phyloP scores from a whole-genome alignment of 257 asterid species.

The Solanum commersonii region DNA sequence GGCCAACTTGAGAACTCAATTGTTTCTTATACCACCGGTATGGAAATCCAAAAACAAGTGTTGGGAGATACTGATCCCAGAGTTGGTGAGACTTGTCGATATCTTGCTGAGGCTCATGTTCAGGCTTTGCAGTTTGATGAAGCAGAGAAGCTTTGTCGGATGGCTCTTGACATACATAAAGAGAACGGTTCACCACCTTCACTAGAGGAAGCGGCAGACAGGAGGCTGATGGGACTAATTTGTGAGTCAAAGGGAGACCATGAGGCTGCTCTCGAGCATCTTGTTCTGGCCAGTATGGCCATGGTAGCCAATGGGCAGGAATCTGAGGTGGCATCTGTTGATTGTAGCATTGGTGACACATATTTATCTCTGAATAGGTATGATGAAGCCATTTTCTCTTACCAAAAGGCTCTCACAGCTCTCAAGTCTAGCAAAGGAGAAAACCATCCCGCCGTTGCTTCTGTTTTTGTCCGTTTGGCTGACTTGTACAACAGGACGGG shows the following conservation, averaged over 20 bases:
- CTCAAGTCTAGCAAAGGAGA: conserved; percentile 83
- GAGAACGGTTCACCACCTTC: conserved; percentile 66
- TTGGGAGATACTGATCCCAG: conserved; percentile 79
- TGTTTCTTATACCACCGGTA: conserved; percentile 49
- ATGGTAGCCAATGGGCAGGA: conserved; percentile 89
- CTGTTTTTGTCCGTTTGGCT: conserved; percentile 82
- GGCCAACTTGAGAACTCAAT: conserved; percentile 84
- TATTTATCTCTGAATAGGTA: conserved; percentile 70
- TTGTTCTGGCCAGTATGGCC: conserved; percentile 91
- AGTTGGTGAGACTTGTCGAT: conserved; percentile 85
- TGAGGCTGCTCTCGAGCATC: conserved; percentile 88
- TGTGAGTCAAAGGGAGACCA: conserved; percentile 81
- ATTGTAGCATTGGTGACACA: conserved; percentile 82
- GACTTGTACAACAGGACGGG: conserved; percentile 81
- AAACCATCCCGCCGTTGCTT: conserved; percentile 84
- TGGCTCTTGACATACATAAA: conserved; percentile 76
- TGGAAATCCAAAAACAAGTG: conserved; percentile 56
- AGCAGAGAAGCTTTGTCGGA: conserved; percentile 71
- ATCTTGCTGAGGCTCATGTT: conserved; percentile 83
- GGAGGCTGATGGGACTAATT: conserved; percentile 87
- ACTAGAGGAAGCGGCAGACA: conserved; percentile 81
- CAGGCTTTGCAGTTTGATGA: conserved; percentile 89
- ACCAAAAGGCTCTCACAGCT: conserved; percentile 79
- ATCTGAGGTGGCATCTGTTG: conserved; percentile 73
- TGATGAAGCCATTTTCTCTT: conserved; percentile 82